Conservation (phyloP, 495 filamentous ascomycete genomes). For the Penicillium angulare region DNA sequence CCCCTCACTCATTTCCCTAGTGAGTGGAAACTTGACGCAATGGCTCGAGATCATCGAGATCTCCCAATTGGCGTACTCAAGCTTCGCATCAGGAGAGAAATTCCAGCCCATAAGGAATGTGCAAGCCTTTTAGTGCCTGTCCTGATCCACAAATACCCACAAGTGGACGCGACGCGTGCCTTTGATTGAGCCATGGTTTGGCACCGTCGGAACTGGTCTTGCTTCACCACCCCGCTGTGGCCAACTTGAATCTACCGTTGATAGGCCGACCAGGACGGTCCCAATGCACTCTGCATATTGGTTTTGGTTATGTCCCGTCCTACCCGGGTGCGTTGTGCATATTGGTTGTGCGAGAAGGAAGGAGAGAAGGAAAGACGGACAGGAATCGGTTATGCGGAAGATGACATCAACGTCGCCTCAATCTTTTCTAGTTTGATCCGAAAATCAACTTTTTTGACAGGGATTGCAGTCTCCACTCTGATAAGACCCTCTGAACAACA, state of each 20-base stretch:
- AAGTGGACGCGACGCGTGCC: not conserved
- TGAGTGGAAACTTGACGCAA: conserved; percentile 2
- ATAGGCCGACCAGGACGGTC: not conserved
- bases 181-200: not conserved
- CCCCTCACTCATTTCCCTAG: not conserved
- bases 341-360: too few relatives aligned
- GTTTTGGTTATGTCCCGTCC: not conserved
- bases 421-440: too few relatives aligned
- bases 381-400: too few relatives aligned
- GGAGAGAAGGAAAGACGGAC: not conserved
- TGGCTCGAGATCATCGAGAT: not conserved
- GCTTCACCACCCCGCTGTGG: not conserved
- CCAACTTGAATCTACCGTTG: not conserved
- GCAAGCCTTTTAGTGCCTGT: conserved; percentile 1
- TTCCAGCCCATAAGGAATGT: not conserved
- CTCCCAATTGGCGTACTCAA: conserved; percentile 4
- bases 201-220: not conserved
- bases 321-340: not conserved
- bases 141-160: not conserved
- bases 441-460: not conserved
- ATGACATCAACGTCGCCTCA: too few relatives aligned
- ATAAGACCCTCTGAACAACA: not conserved
- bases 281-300: not conserved
- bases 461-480: not conserved
- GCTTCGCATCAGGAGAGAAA: not conserved